Conservation (phyloP, 2,329 filamentous ascomycete genomes). For the Colletotrichum tofieldiae region DNA sequence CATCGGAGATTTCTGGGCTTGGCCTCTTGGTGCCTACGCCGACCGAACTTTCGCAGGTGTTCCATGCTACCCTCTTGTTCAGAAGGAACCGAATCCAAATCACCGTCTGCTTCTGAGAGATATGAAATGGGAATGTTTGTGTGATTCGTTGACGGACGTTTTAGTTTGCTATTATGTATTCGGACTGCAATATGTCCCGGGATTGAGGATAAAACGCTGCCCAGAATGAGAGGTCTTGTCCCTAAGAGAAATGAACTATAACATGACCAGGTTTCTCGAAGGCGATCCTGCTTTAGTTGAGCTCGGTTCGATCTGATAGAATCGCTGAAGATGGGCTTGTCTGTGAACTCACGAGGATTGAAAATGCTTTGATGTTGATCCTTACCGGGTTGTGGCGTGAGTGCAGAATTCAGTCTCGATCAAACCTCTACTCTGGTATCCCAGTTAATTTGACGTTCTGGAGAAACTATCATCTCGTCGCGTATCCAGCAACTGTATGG, state of each 20-base stretch:
- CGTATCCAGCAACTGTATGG: not conserved
- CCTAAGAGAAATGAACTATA: not conserved
- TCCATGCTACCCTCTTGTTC: not conserved
- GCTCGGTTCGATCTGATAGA: not conserved
- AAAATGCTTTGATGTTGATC: too few relatives aligned
- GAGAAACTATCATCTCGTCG: too few relatives aligned
- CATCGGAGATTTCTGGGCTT: constrained; percentile 24
- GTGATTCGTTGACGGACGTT: too few relatives aligned
- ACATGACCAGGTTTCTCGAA: not conserved
- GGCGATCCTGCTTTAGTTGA: not conserved
- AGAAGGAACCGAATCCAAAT: not conserved
- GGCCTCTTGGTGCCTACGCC: constrained; percentile 3
- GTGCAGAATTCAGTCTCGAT: not conserved
- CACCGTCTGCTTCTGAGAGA: not conserved
- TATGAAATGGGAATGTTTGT: not conserved
- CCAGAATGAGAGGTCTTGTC: not conserved
- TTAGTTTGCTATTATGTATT: not conserved
- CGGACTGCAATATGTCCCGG: not conserved
- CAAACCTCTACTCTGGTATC: not conserved
- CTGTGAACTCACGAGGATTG: too few relatives aligned
- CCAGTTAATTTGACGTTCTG: too few relatives aligned
- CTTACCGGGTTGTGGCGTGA: too few relatives aligned
- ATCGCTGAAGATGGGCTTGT: not conserved
- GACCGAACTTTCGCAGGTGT: not conserved
- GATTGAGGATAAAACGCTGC: not conserved